A percentile compares a stretch with the other conserved stretches of the same genome.
Evolutionary conservation across 2,329 filamentous ascomycete species (phyloP).

Genomic region (Venturia asperata): DNA sequence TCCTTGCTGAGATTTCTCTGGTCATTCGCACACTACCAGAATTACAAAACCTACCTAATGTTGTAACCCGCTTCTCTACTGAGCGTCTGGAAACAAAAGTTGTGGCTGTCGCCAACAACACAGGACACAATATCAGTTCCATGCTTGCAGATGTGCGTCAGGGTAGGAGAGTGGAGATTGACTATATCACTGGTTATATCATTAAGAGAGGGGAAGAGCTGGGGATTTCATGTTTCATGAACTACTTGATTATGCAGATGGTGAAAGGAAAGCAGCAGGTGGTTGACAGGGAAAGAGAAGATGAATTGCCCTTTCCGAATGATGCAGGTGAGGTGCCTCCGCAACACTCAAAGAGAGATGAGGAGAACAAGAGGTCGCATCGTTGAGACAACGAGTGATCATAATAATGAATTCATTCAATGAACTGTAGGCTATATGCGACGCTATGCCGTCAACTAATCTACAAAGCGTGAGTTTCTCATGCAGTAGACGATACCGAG

Average conservation of each 20-base stretch:
- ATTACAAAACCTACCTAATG: slow-evolving; percentile 52
- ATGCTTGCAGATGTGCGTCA: slow-evolving; percentile 61
- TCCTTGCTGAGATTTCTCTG: slow-evolving; percentile 66
- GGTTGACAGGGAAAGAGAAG: slow-evolving; percentile 34
- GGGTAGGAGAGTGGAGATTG: slow-evolving; percentile 64
- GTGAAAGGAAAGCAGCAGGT: slow-evolving; percentile 62
- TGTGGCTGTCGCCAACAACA: slow-evolving; percentile 47
- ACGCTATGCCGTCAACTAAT: too few species aligned
- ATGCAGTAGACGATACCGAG: too few species aligned
- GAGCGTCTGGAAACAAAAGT: slow-evolving; percentile 57
- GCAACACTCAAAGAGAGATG: not conserved
- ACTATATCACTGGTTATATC: slow-evolving; percentile 86
- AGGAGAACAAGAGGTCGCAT: not conserved
- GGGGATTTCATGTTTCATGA: slow-evolving; percentile 64
- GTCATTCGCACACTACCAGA: slow-evolving; percentile 73
- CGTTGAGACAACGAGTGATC: not conserved
- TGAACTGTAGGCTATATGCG: too few species aligned
- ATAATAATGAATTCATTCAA: too few species aligned
- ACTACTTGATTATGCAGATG: slow-evolving; percentile 64
- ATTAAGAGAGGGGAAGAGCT: slow-evolving; percentile 63
- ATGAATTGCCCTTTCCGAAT: slow-evolving; percentile 33
- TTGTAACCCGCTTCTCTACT: slow-evolving; percentile 52
- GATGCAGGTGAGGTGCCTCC: not conserved
- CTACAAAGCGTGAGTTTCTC: too few species aligned
- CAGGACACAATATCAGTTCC: slow-evolving; percentile 52